Percentiles rank a stretch among this genome's conserved stretches.
phyloP scores from a whole-genome alignment of 2,329 filamentous ascomycete genomes.

The Cladophialophora yegresii region DNA sequence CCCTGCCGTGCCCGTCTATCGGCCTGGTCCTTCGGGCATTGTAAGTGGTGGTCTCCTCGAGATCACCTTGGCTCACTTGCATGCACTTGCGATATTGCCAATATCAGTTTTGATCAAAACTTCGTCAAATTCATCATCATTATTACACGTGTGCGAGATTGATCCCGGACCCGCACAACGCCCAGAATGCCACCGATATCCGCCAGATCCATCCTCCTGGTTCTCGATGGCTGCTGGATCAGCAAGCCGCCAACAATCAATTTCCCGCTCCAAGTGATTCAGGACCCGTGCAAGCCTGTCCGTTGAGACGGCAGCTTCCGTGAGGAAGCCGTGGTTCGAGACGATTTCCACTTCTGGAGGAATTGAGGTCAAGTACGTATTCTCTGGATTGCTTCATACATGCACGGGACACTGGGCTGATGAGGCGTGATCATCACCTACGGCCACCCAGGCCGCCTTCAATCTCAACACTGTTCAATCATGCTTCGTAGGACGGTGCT shows the following conservation, averaged over 20 bases:
- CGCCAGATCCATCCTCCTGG: constrained; percentile 11
- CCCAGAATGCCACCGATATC: constrained; percentile 3
- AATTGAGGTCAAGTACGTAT: constrained; percentile 17
- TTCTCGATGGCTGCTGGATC: constrained; percentile 23
- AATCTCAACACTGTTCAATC: constrained; percentile 24
- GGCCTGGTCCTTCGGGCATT: constrained; percentile 15
- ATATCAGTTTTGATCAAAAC: constrained; percentile 28
- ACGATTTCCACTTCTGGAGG: constrained; percentile 29
- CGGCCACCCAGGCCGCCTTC: constrained; percentile 14
- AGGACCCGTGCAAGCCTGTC: constrained; percentile 11
- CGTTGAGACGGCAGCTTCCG: constrained; percentile 28
- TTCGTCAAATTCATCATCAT: constrained; percentile 17
- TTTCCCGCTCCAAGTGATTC: constrained; percentile 6
- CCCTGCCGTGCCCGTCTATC: constrained; percentile 3
- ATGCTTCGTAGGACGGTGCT: constrained; percentile 8
- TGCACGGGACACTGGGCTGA: constrained; percentile 15
- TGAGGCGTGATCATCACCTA: constrained; percentile 7
- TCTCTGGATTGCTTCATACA: constrained; percentile 25
- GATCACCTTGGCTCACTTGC: constrained; percentile 22
- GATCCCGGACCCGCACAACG: constrained; percentile 10
- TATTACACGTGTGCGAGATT: constrained; percentile 16
- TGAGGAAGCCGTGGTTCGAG: constrained; percentile 16
- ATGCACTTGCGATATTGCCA: constrained; percentile 28
- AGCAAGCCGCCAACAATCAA: constrained; percentile 18
- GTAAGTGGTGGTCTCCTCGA: constrained; percentile 30